Base-by-base conservation (phyloP, 768 basidiomycete genomes). In the Podaxis carcinomalis region DNA sequence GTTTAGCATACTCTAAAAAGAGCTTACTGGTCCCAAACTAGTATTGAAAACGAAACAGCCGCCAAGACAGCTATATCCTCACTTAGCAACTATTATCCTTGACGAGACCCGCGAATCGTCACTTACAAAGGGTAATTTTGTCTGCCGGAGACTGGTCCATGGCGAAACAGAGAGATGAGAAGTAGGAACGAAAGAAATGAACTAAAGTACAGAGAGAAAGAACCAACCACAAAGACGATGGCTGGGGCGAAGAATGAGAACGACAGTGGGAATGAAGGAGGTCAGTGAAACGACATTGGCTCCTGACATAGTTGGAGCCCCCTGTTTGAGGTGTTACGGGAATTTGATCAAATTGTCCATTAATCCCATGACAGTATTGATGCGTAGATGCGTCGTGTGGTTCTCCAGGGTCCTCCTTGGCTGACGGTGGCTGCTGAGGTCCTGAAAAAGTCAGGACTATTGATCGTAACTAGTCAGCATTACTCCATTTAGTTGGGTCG, bases 21-120 rank as follows among this genome's bases (percentile, higher is more conserved):
- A 5, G 16, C 46, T 50, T 32, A 58, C 57, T 58, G 49, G 49
- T 58, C 57, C 57, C 57, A 58, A 3, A 47, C 49, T 39, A 58
- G 47, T 21, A 51, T 50, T 42, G 57, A 35, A 58, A 58, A 50
- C 11, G 57, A 49, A 36, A 50, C 57, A 10, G 57, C 39, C 19
- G 49, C 35, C 16, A 58, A 21, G 21, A 58, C 50, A 11, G 57
- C 57, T 58, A 27, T 14, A 9, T 25, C 21, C 5, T 5, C 14
- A n/a, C 7, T 21, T 50, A 37, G 13, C 3, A 11, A 27, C n/a
- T 23, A n/a, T 21, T 27, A 13, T 19, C 23, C 32, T 23, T 16
- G 25, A 25, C 25, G 13, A 50, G 19, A 27, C 36, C 7, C 13
- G 32, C 7, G n/a, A 27, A 25, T 21, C 13, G 13, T 7, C 36